Evolutionary conservation across 2,329 filamentous ascomycete species (phyloP), one percentile per base, ranked within the genome.

Genomic region (Trichoderma sp.): DNA sequence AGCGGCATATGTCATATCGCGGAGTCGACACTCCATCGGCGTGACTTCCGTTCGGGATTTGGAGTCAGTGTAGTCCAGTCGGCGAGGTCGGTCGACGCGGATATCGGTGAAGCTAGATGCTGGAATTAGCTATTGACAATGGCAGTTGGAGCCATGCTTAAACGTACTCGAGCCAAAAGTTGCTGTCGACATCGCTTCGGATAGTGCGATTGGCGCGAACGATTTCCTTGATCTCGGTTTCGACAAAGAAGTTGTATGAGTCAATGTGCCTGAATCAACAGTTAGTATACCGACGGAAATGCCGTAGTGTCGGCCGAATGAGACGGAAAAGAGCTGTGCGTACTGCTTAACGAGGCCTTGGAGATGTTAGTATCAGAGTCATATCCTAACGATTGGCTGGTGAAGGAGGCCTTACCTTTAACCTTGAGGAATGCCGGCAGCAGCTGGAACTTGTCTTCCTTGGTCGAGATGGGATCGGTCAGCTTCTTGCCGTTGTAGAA

Each of bases 161-260:
- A 6, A 69, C 79, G 19, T 77, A 82, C 84, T 95, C 92, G 73
- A 98, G 89, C 84, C 92, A 97, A 78, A 98, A 98, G 72, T 91
- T 91, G 71, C 91, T 92, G 76, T 98, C 93, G 54, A 95, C 92
- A 83, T 98, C 94, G 79, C 94, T 97, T 72, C 91, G 89, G 71
- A 99, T 92, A 48, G 89, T 90, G 58, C 91, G 89, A 78, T 97
- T 98, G 61, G 94, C 92, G 77, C 92, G 90, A 72, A 99, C 91
- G 73, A 99, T 99, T 74, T 97, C 94, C 81, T 97, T 97, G 78
- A 99, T 89, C 77, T 98, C 94, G 67, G 96, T 91, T 73, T 99
- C 93, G 72, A 97, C 91, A 74, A 99, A 98, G 81, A 95, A 97
- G 81, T 99, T 97, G 85, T 96, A 99, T 27, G 95, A 98, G 82